These are phyloP conservation scores for Chionographis japonica DNA, from an alignment of 106 monocot genomes.

Conservation along the genomic window DNA sequence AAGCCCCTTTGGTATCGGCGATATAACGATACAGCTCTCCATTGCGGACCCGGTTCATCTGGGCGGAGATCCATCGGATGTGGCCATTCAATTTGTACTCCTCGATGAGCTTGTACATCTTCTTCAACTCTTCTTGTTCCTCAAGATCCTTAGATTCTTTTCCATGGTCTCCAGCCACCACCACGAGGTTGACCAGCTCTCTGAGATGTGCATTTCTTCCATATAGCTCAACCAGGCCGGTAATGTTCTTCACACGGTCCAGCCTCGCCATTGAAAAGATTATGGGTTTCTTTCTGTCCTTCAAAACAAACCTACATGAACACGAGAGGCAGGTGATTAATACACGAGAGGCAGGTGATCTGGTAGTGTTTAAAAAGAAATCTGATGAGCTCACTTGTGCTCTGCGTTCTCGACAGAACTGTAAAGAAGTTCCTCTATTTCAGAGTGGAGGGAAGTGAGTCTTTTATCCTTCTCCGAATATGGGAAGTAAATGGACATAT, in stretches of 20 bases:
- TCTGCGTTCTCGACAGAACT: conserved; percentile 31
- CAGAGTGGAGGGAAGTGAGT: conserved; percentile 33
- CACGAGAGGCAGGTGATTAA: neutral
- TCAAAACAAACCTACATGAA: conserved; percentile 34
- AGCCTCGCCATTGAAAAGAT: conserved; percentile 70
- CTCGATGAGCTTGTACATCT: conserved; percentile 51
- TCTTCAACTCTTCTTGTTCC: conserved; percentile 59
- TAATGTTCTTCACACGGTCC: conserved; percentile 55
- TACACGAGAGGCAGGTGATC: too few species aligned
- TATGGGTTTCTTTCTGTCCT: conserved; percentile 54
- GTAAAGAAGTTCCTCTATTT: conserved; percentile 48
- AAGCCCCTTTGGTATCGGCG: conserved; percentile 44
- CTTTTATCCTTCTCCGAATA: conserved; percentile 30
- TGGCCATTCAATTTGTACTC: conserved; percentile 57
- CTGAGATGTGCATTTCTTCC: conserved; percentile 38
- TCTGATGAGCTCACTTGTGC: conserved; percentile 26
- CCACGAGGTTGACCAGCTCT: conserved; percentile 53
- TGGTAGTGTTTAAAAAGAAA: neutral
- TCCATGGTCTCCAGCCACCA: conserved; percentile 58
- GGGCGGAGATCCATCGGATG: conserved; percentile 65
- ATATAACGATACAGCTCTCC: conserved; percentile 62
- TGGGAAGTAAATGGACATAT: conserved; percentile 49
- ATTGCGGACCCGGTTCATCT: conserved; percentile 53
- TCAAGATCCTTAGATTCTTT: conserved; percentile 52
- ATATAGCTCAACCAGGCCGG: conserved; percentile 56